Evolutionary conservation across 495 filamentous ascomycete species (phyloP), one percentile per base, ranked within the genome.

Genomic region (Podospora didyma): DNA sequence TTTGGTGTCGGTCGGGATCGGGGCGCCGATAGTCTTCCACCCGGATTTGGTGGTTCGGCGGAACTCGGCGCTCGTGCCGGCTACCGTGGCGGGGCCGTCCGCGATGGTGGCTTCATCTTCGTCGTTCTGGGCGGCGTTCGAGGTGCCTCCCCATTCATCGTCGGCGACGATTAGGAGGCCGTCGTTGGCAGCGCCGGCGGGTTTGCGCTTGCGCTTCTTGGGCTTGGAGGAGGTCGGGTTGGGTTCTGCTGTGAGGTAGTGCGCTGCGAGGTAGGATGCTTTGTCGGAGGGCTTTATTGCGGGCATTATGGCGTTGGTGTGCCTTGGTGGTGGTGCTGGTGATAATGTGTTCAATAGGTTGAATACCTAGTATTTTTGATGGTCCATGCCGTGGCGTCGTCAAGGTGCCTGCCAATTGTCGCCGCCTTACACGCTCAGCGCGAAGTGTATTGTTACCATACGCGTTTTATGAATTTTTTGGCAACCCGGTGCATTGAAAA

Each of bases 141-240:
- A 61, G 28, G 71, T 75, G n/a, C n/a, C n/a, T 44, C 79, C 75
- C 83, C 92, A 92, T 39, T 86, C 82, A 75, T 97, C 93, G 75
- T 96, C 92, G 74, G 97, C 92, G 62, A 88, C 87, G 62, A 97
- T 96, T 55, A 90, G 85, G 19, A 97, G 86, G 56, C 91, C 90
- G 44, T 51, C 24, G 24, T 73, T 67, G n/a, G 73, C 71, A 57
- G 76, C 70, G 61, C 81, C 70, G 61, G 82, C 78, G 54, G 82
- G 70, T 68, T 94, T 94, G 60, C 88, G 85, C 77, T 96, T 96
- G 74, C 90, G 92, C 66, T 86, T 88, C 66, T 92, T 91, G 68
- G 88, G 5, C 2, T n/a, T 54, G 17, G 26, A 34, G 0, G 50
- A 50, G 16, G 59, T 86, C 17, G 62, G 86, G 26, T 31, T 31